These are phyloP conservation scores for Boletus pseudo-olivaceus DNA, from an alignment of 768 basidiomycete species.

Conservation along the genomic window DNA sequence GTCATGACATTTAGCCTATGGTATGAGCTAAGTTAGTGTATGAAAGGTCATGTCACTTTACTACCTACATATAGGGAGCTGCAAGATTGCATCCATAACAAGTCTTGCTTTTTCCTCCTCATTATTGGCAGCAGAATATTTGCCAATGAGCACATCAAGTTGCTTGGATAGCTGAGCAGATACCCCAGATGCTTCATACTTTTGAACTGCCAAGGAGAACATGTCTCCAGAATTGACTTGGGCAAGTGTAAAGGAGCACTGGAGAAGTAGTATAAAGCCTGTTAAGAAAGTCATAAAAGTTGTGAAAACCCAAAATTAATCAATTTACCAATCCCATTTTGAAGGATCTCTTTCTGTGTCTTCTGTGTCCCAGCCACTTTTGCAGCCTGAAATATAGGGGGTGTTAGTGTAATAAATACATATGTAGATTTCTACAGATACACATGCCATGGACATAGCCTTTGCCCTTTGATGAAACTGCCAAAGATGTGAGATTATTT, in stretches of 20 bases:
- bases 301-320: not conserved
- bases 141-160: not conserved
- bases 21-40: not conserved
- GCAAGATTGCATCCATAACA: not conserved
- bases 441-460: no score
- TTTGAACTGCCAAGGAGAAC: not conserved
- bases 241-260: not conserved
- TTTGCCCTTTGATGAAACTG: rapidly evolving
- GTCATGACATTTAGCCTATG: not conserved
- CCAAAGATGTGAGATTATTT: not conserved
- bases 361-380: not conserved
- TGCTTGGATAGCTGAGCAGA: not conserved
- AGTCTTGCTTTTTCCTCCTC: not conserved
- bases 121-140: not conserved
- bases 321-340: not conserved
- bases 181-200: not conserved
- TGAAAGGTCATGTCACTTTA: not conserved
- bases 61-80: not conserved
- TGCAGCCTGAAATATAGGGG: not conserved
- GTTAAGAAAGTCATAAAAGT: not conserved
- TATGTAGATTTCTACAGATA: not conserved
- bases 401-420: not conserved
- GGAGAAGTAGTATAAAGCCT: not conserved
- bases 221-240: not conserved
- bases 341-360: not conserved